Percentiles rank a stretch among this genome's conserved stretches.
phyloP scores from a whole-genome alignment of 257 asterid genomes.

The Avicennia marina region DNA sequence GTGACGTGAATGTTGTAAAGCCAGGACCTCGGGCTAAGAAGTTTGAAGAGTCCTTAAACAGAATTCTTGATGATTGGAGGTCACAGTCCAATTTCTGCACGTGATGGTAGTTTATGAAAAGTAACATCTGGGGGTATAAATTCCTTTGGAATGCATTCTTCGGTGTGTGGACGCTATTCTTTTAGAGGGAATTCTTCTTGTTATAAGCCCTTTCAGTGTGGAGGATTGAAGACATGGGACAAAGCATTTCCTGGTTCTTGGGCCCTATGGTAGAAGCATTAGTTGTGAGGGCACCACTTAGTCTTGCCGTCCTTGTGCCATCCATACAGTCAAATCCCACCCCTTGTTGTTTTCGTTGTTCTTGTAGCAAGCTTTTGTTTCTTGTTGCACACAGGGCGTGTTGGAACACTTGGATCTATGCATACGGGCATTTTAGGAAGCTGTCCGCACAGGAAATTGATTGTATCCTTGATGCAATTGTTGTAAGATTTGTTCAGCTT shows the following conservation, averaged over 20 bases:
- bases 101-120: conserved; percentile 21
- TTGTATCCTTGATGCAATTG: conserved; percentile 16
- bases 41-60: conserved; percentile 44
- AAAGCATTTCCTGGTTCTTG: conserved; percentile 19
- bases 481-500: conserved; percentile 23
- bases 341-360: neutral
- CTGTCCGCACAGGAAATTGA: conserved; percentile 4
- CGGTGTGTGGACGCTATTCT: conserved; percentile 22
- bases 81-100: conserved; percentile 56
- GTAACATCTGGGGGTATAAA: neutral
- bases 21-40: conserved; percentile 60
- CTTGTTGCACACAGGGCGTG: neutral
- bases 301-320: conserved; percentile 12
- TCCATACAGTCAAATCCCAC: conserved; percentile 1
- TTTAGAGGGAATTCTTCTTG: conserved; percentile 33
- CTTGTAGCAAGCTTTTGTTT: conserved; percentile 10
- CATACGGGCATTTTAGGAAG: conserved; percentile 15
- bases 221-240: conserved; percentile 24
- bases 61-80: conserved; percentile 44
- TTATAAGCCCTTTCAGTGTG: conserved; percentile 21
- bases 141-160: conserved; percentile 24
- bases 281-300: conserved; percentile 14
- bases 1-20: conserved; percentile 64
- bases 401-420: neutral
- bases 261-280: conserved; percentile 20